phyloP scores from a whole-genome alignment of 2,329 filamentous ascomycete genomes.

The Alternaria incomplexa region DNA sequence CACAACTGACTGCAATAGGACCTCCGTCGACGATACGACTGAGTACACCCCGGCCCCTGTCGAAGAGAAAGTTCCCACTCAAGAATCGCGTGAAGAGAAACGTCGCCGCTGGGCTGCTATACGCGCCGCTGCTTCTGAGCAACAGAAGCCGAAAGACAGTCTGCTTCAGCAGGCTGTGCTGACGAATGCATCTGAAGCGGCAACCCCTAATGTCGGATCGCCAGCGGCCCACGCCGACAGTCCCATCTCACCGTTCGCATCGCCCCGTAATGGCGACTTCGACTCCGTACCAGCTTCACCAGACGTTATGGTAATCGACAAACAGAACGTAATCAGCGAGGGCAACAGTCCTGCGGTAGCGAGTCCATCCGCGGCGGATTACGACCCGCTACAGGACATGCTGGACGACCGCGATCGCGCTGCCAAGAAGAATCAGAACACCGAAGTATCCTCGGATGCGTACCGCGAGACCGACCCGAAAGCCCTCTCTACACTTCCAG shows the following conservation, averaged over 20 bases:
- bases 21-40: constrained; percentile 18
- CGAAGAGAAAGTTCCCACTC: constrained; percentile 34
- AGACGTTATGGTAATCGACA: constrained; percentile 49
- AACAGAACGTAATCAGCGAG: constrained; percentile 50
- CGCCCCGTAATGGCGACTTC: constrained; percentile 47
- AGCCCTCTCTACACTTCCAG: constrained; percentile 59
- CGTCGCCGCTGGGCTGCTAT: constrained; percentile 42
- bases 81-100: constrained; percentile 44
- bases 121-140: constrained; percentile 41
- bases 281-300: constrained; percentile 48
- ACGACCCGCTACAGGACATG: constrained; percentile 89
- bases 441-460: constrained; percentile 53
- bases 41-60: constrained; percentile 25
- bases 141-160: constrained; percentile 61
- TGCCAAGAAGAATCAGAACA: constrained; percentile 59
- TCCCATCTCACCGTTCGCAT: constrained; percentile 46
- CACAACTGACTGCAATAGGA: constrained; percentile 24
- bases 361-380: constrained; percentile 89
- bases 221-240: constrained; percentile 37
- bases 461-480: constrained; percentile 66
- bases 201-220: constrained; percentile 60
- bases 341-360: constrained; percentile 54
- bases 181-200: constrained; percentile 62
- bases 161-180: constrained; percentile 76
- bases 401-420: constrained; percentile 78